These are phyloP conservation scores for Plectosphaerella sp. DNA, from an alignment of 2,329 filamentous ascomycete species.

Conservation along the genomic window DNA sequence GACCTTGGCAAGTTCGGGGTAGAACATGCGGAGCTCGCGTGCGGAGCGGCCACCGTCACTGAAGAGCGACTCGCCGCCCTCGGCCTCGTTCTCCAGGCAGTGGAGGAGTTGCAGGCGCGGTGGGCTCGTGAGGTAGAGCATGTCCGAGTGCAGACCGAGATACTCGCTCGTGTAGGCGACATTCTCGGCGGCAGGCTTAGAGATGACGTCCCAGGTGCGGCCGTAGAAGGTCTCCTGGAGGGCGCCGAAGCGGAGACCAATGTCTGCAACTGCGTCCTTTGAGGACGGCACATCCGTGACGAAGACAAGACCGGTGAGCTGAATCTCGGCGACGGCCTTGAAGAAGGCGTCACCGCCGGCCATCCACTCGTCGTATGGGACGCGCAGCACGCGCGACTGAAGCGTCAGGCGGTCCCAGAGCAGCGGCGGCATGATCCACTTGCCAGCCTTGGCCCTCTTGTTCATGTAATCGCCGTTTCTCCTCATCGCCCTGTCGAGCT, in stretches of 20 bases:
- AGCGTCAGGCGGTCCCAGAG: constrained; percentile 37
- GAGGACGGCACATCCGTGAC: constrained; percentile 68
- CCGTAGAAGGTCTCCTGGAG: constrained; percentile 90
- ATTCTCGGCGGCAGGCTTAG: constrained; percentile 79
- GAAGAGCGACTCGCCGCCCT: constrained; percentile 83
- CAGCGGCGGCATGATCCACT: constrained; percentile 16
- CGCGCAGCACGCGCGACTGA: constrained; percentile 38
- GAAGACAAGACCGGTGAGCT: constrained; percentile 69
- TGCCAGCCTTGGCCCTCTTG: not conserved
- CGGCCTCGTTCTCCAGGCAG: constrained; percentile 75
- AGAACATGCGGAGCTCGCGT: constrained; percentile 23
- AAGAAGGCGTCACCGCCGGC: constrained; percentile 51
- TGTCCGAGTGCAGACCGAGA: constrained; percentile 88
- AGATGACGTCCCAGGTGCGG: constrained; percentile 81
- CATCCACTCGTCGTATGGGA: constrained; percentile 73
- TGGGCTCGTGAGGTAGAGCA: constrained; percentile 77
- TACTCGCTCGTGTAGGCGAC: constrained; percentile 82
- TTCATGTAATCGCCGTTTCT: not conserved
- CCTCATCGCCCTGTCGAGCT: constrained; percentile 14
- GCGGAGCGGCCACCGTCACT: constrained; percentile 68
- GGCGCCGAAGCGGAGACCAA: constrained; percentile 70
- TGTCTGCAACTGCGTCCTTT: constrained; percentile 58
- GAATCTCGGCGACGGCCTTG: constrained; percentile 57
- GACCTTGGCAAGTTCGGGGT: constrained; percentile 18
- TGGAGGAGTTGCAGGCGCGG: constrained; percentile 86